phyloP scores from a whole-genome alignment of 352 stramenopile species.

The Globisporangium parvum region DNA sequence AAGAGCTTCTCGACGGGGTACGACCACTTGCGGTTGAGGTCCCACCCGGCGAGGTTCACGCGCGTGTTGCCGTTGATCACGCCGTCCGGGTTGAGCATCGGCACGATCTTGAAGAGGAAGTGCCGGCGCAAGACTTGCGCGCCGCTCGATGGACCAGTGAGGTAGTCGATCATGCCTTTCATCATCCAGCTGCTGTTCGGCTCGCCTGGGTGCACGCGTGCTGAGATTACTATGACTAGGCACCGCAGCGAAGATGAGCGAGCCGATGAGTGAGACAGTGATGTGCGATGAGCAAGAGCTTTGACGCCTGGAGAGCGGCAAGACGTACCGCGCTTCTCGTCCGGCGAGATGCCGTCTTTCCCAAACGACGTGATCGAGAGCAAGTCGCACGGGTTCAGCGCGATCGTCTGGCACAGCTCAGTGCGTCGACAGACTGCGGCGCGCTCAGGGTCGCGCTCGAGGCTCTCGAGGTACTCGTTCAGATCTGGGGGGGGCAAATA shows the following conservation, averaged over 20 bases:
- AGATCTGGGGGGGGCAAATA: too few relatives aligned
- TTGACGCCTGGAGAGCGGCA: neutral
- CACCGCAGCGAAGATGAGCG: neutral
- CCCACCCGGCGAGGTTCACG: constrained; percentile 78
- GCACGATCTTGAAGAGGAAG: constrained; percentile 89
- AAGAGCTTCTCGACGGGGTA: constrained; percentile 74
- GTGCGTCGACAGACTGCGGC: constrained; percentile 42
- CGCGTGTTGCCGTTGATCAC: constrained; percentile 91
- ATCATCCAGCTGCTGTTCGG: constrained; percentile 90
- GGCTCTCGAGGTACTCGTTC: constrained; percentile 54
- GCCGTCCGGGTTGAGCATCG: constrained; percentile 92
- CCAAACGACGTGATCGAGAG: constrained; percentile 79
- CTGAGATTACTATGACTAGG: constrained; percentile 77
- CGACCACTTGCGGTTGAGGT: constrained; percentile 81
- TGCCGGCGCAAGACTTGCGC: constrained; percentile 62
- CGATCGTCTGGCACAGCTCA: constrained; percentile 83
- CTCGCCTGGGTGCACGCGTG: constrained; percentile 87
- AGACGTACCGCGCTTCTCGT: constrained; percentile 41
- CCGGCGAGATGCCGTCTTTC: constrained; percentile 30
- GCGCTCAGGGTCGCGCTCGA: constrained; percentile 47
- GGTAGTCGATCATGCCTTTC: constrained; percentile 90
- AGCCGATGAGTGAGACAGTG: neutral
- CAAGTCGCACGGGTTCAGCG: constrained; percentile 79
- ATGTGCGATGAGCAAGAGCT: neutral
- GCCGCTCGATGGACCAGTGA: constrained; percentile 57